Base-by-base conservation (phyloP, 164 flowering plant genomes). In the Brasenia schreberi region DNA sequence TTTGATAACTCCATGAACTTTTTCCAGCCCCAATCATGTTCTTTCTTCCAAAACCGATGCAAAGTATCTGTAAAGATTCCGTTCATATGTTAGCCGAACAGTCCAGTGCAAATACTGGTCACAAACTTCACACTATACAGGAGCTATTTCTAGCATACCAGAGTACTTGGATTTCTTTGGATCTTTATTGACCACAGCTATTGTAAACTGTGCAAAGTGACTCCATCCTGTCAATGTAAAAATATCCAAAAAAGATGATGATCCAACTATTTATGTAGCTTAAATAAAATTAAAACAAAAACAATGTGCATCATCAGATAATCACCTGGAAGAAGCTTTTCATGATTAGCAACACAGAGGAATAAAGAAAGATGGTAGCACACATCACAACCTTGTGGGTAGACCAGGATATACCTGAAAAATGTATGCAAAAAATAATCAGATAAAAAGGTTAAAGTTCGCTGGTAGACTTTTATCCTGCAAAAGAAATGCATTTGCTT, bases 11-110 rank as follows among this genome's bases (percentile, higher is more conserved):
- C 98, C 96, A 92, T 92, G 75, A 92, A 92, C 72, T 90, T 92
- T 81, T 89, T 92, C 98, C 98, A 92, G 7, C 98, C 98, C 98
- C 98, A 92, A 66, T 92, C 98, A 80, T 92, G 98, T 79, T 92
- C 98, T 77, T 92, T 92, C 87, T 92, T 92, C 83, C 96, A 84
- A 66, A 89, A 89, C 12, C 96, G 85, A 73, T 89, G 96, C 75
- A 89, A 77, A n/a, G 96, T 89, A 84, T 89, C 96, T 89, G 82
- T 74, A 80, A 65, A 71, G 68, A 18, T 61, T 64, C 59, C 67
- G 59, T 45, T 45, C 14, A 45, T 4, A 45, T 45, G 53, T 45
- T 45, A 45, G 53, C 53, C 2, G 27, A 23, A 23, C 27, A 23
- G 27, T 23, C 27, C 27, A 23, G 2, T 2, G 14, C 14, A 45